These are phyloP conservation scores for Niebla homalea DNA, from an alignment of 495 filamentous ascomycete genomes.

Conservation along the genomic window DNA sequence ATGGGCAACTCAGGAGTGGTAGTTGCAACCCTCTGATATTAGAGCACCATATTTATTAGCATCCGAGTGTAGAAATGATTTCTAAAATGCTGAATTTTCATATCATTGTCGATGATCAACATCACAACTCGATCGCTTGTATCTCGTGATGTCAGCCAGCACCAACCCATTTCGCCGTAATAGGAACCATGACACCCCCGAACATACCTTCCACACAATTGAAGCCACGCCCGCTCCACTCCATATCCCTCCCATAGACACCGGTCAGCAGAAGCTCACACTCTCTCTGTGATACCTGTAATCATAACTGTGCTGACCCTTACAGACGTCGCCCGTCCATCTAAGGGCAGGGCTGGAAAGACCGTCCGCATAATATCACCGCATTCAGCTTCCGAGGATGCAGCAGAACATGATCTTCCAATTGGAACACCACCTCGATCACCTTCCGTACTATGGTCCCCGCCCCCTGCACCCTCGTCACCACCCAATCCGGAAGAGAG, in stretches of 20 bases:
- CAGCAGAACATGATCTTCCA: conserved; percentile 1
- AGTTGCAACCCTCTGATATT: too few relatives aligned
- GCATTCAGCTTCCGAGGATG: conserved; percentile 13
- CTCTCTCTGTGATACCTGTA: not conserved
- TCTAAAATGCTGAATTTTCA: not conserved
- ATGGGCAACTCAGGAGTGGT: too few relatives aligned
- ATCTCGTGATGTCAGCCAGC: conserved; percentile 34
- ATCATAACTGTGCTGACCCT: not conserved
- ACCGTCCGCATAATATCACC: conserved; percentile 64
- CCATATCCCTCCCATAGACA: conserved; percentile 14
- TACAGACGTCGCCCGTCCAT: conserved; percentile 54
- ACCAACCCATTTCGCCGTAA: conserved; percentile 45
- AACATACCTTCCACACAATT: not conserved
- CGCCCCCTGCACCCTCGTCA: conserved; percentile 4
- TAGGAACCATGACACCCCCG: not conserved
- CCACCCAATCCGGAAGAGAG: not conserved
- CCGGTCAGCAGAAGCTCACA: conserved; percentile 5
- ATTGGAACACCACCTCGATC: conserved; percentile 4
- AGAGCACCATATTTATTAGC: too few relatives aligned
- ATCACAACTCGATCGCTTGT: conserved; percentile 9
- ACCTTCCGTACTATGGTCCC: not conserved
- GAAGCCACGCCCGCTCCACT: not conserved
- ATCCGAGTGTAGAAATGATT: not conserved
- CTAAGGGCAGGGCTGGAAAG: conserved; percentile 66
- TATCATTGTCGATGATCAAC: conserved; percentile 1